These are phyloP conservation scores for sunflower (Helianthus annuus) DNA, from an alignment of 129 eudicot species.

Conservation along the genomic window HanXRQr2.0-SUNRISE NC_035443.2:189658361-189658860, in stretches of 20 bases:
- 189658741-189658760: slow-evolving; percentile 91
- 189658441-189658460: slow-evolving; percentile 89
- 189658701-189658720: slow-evolving; percentile 92
- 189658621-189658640: slow-evolving; percentile 80
- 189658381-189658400: not conserved
- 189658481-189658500: slow-evolving; percentile 85
- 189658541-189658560: slow-evolving; percentile 33
- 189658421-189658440: slow-evolving; percentile 88
- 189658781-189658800: slow-evolving; percentile 96
- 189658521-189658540: slow-evolving; percentile 79
- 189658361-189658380: slow-evolving; percentile 11
- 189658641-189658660: slow-evolving; percentile 81
- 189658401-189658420: slow-evolving; percentile 40
- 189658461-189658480: slow-evolving; percentile 93
- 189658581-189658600: not conserved
- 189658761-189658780: slow-evolving; percentile 95
- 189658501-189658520: slow-evolving; percentile 84
- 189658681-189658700: slow-evolving; percentile 91
- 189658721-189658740: slow-evolving; percentile 95
- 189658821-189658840: slow-evolving; percentile 79
- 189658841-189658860: slow-evolving; percentile 88
- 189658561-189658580: not conserved
- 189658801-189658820: slow-evolving; percentile 93
- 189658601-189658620: not conserved
- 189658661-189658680: slow-evolving; percentile 82